Evolutionary conservation across 208 protist species (phyloP).

Genomic region (Trypanosoma brucei): DNA sequence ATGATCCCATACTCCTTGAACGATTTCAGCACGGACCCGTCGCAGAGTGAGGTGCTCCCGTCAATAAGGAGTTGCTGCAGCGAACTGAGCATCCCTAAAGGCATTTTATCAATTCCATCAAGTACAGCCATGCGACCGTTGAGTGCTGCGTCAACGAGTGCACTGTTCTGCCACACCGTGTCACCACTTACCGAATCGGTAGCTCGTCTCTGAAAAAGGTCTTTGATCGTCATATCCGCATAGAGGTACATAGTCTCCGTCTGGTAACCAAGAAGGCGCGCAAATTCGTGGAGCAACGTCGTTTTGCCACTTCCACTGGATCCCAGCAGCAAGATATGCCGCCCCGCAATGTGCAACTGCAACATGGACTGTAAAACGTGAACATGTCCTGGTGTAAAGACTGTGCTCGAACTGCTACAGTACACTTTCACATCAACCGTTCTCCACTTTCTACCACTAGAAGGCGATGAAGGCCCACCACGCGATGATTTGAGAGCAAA

Average conservation of each 20-base stretch:
- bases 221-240: conserved; percentile 92
- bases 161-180: conserved; percentile 86
- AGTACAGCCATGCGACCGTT: conserved; percentile 84
- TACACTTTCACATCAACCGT: conserved; percentile 17
- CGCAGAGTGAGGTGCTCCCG: conserved; percentile 62
- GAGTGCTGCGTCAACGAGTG: conserved; percentile 81
- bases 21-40: conserved; percentile 84
- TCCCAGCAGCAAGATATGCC: conserved; percentile 85
- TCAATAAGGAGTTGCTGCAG: conserved; percentile 82
- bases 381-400: conserved; percentile 60
- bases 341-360: conserved; percentile 58
- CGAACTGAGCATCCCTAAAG: conserved; percentile 68
- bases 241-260: conserved; percentile 83
- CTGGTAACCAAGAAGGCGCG: conserved; percentile 61
- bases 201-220: conserved; percentile 91
- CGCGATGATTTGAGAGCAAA: conserved; percentile 3
- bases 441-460: not conserved
- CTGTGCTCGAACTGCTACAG: conserved; percentile 25
- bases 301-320: conserved; percentile 89
- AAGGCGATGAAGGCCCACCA: not conserved
- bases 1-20: conserved; percentile 55
- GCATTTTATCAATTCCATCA: conserved; percentile 90
- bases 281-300: conserved; percentile 69
- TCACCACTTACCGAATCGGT: conserved; percentile 76
- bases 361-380: conserved; percentile 74